phyloP scores from a whole-genome alignment of 805 yeast species.

The Nakazawaea ambrosiae region DNA sequence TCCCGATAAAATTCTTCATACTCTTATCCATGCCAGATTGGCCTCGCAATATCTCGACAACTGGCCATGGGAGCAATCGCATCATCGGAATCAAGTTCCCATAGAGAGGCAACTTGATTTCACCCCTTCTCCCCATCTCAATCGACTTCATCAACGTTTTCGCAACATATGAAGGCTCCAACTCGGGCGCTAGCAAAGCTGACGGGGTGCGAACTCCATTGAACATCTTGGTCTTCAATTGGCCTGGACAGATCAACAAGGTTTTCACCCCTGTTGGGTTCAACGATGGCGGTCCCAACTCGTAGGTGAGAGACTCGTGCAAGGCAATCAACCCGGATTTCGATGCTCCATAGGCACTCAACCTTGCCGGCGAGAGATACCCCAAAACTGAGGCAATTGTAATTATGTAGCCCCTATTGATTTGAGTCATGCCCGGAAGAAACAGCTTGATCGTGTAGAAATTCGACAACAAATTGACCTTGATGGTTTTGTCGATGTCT shows the following conservation, averaged over 20 bases:
- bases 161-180: conserved; percentile 66
- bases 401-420: conserved; percentile 65
- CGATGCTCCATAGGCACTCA: conserved; percentile 82
- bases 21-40: conserved; percentile 62
- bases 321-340: conserved; percentile 81
- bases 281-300: conserved; percentile 47
- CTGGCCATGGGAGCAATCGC: conserved; percentile 66
- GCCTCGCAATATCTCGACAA: conserved; percentile 46
- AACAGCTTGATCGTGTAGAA: conserved; percentile 65
- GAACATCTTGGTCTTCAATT: conserved; percentile 71
- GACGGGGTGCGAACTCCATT: conserved; percentile 69
- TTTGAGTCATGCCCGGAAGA: conserved; percentile 61
- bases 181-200: conserved; percentile 70
- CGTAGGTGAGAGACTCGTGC: conserved; percentile 75
- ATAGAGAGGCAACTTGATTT: conserved; percentile 68
- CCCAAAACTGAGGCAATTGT: conserved; percentile 85
- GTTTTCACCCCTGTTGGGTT: conserved; percentile 55
- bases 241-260: conserved; percentile 82
- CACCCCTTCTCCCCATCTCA: conserved; percentile 57
- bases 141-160: conserved; percentile 45
- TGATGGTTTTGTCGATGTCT: conserved; percentile 56
- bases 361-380: conserved; percentile 73
- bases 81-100: conserved; percentile 68
- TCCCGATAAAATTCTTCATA: conserved; percentile 22
- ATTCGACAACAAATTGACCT: conserved; percentile 64